Conservation (phyloP, 257 asterid genomes). For the Anisodus acutangulus region DNA sequence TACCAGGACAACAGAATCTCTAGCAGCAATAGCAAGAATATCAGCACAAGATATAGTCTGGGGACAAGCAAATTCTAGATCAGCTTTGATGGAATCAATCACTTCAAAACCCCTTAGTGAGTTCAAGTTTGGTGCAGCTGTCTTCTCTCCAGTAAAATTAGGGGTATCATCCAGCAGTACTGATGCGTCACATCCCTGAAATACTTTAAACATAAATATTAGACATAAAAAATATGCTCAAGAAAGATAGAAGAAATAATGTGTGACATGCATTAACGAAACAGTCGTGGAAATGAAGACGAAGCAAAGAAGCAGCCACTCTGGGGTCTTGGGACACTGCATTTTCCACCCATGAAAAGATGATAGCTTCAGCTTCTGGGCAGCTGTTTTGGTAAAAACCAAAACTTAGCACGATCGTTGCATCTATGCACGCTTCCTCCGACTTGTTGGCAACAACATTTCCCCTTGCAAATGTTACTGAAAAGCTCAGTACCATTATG, state of each 20-base stretch:
- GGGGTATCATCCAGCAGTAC: conserved; percentile 67
- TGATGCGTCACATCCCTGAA: conserved; percentile 88
- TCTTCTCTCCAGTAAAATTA: conserved; percentile 65
- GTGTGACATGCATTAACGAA: too few species aligned
- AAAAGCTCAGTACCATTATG: conserved; percentile 40
- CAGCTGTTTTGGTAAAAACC: conserved; percentile 44
- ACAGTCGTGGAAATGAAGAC: too few species aligned
- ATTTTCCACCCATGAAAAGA: too few species aligned
- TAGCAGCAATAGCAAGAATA: conserved; percentile 76
- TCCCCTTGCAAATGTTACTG: conserved; percentile 34
- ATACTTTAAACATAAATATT: background rate
- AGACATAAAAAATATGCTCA: background rate
- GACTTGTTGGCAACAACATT: background rate
- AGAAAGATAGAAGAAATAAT: too few species aligned
- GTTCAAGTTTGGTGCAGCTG: conserved; percentile 74
- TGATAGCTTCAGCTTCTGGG: too few species aligned
- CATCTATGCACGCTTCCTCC: background rate
- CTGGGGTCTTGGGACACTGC: too few species aligned
- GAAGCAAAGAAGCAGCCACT: too few species aligned
- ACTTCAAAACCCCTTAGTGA: conserved; percentile 83
- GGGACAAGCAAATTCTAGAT: conserved; percentile 68
- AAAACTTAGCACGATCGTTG: too few species aligned
- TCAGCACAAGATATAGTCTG: conserved; percentile 85
- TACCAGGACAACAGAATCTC: conserved; percentile 85
- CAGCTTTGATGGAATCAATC: conserved; percentile 73